Base-by-base conservation (phyloP, 257 asterid species). In the Solanum sparsipilum region DNA sequence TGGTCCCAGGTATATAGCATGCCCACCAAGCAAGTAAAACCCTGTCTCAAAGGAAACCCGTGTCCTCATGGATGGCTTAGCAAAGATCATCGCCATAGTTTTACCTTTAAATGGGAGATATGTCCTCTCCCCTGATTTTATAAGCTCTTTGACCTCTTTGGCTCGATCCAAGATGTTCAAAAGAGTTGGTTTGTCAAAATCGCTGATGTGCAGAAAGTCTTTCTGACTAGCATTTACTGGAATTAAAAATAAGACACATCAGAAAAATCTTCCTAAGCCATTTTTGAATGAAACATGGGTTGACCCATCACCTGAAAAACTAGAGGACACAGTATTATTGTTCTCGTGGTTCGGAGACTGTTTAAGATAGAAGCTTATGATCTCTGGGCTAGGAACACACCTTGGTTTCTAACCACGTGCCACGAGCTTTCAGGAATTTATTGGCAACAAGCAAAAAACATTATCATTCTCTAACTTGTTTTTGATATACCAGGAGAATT, bases 21-120 rank as follows among this genome's bases (percentile, higher is more conserved):
- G 99, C 52, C 99, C 99, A 18, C 99, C 99, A 48, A 97, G 96
- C 95, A 97, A 93, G 92, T 90, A 23, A 91, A 97, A 97, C 60
- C 99, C 99, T 2, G 99, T 95, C 92, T 97, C 99, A 58, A 97
- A 96, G n/a, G 99, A 97, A 91, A 96, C 99, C 71, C 99, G 92
- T 13, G 99, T 97, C 93, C 99, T 94, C 99, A 97, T 97, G 68
- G 99, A 97, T 38, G 99, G 99, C 92, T 97, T 97, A 67, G 99
- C 98, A 90, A 96, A 97, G 86, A 97, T 96, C 99, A 97, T 97
- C 6, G 99, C 94, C 98, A 95, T 93, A n/a, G 99, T 95, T 91
- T 96, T 97, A 73, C 99, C 99, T 85, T 96, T 92, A 79, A 96
- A 95, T 7, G 99, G 99, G 81, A 94, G 98, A 93, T 93, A 96